Evolutionary conservation across 2,329 filamentous ascomycete genomes (phyloP).

Genomic region (Chalaropsis thielavioides): DNA sequence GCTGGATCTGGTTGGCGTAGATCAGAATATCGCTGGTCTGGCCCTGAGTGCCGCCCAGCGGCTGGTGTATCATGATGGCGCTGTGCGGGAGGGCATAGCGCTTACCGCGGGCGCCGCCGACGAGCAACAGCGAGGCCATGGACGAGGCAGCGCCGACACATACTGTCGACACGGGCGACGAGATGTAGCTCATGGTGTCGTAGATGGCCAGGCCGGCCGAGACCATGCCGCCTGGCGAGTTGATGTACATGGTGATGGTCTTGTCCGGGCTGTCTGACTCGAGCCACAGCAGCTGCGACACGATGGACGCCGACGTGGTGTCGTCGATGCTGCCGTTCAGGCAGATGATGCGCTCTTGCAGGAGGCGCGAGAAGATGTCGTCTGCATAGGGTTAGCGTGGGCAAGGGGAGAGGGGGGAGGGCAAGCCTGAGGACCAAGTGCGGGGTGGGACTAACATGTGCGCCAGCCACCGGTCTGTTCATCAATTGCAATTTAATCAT

Average conservation of each 20-base stretch:
- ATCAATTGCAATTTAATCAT: constrained; percentile 17
- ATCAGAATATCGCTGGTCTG: constrained; percentile 77
- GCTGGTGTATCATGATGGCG: constrained; percentile 95
- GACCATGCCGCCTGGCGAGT: constrained; percentile 86
- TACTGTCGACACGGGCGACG: constrained; percentile 81
- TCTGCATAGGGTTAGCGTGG: constrained; percentile 9
- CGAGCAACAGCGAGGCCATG: constrained; percentile 82
- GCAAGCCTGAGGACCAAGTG: not conserved
- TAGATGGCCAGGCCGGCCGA: constrained; percentile 76
- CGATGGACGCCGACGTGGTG: constrained; percentile 78
- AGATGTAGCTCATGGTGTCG: constrained; percentile 97
- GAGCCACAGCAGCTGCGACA: constrained; percentile 92
- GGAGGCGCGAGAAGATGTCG: constrained; percentile 67
- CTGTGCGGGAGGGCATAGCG: constrained; percentile 84
- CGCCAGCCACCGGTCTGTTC: constrained; percentile 60
- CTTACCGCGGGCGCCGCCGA: constrained; percentile 72
- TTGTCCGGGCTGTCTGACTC: constrained; percentile 93
- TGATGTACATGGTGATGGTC: constrained; percentile 94
- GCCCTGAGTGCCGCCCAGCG: constrained; percentile 56
- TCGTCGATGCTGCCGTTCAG: constrained; percentile 88
- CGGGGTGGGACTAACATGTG: constrained; percentile 45
- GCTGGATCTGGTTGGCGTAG: constrained; percentile 90
- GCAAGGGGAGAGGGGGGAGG: not conserved
- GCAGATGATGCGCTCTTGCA: constrained; percentile 84
- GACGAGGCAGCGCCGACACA: constrained; percentile 89